phyloP scores from a whole-genome alignment of 208 protist species.

The Balamuthia mandrillaris region DNA sequence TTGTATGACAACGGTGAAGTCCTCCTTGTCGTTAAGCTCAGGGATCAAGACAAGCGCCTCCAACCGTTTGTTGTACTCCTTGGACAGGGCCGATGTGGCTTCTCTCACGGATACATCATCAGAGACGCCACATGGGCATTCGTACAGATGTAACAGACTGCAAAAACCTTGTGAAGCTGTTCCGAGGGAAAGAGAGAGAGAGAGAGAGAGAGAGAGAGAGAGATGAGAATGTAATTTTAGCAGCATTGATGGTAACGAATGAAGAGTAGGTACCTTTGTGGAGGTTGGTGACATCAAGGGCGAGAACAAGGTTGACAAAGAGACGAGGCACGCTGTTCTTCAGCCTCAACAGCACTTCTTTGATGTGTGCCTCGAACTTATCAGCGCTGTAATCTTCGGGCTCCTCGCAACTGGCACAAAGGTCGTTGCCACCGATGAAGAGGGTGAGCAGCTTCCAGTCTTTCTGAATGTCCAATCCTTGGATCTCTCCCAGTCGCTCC shows the following conservation, averaged over 20 bases:
- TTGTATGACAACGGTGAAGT: slow-evolving; percentile 11
- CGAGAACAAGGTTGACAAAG: not conserved
- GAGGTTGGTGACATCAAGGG: not conserved
- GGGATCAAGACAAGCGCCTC: not conserved
- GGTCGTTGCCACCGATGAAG: slow-evolving; percentile 8
- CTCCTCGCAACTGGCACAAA: not conserved
- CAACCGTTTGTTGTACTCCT: not conserved
- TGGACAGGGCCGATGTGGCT: not conserved
- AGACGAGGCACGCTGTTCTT: not conserved
- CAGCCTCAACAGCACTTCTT: not conserved
- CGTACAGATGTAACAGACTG: not conserved
- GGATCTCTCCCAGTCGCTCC: not conserved
- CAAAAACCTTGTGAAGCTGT: not conserved
- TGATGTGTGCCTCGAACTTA: not conserved
- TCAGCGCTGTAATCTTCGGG: not conserved
- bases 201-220: not conserved
- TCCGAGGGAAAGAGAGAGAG: not conserved
- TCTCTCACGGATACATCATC: not conserved
- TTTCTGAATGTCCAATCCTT: not conserved
- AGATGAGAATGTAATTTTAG: not conserved
- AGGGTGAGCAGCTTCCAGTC: not conserved
- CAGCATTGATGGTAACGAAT: no score
- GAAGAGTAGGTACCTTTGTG: not conserved
- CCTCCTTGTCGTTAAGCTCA: not conserved
- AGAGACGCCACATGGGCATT: not conserved